Base-by-base conservation (phyloP, 306 rosid species). In the Fragaria ananassa region DNA sequence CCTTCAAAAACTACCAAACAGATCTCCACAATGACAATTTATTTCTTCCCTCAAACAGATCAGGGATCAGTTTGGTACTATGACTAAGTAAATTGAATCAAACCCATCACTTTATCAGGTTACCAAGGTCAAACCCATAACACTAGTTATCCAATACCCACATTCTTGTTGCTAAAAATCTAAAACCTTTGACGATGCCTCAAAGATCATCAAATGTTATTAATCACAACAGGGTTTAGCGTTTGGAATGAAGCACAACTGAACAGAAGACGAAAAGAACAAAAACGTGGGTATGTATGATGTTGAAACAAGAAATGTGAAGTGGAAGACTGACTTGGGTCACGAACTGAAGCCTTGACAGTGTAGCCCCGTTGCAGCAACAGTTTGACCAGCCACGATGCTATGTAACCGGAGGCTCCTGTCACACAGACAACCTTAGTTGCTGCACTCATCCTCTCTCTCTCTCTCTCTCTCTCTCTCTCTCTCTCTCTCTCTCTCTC, bases 371-470 rank as follows among this genome's bases (percentile, higher is more conserved):
- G 76, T 25, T 71, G 46, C 3, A 71, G 66, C 31, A 78, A 39
- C 15, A 78, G 56, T 41, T 78, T 78, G 17, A 78, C 81, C 44
- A 78, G 15, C 81, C 81, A 60, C 7, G 81, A 71, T 0, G 81
- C 81, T 47, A 70, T 78, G 76, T 46, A 78, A 21, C 76, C 81
- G 6, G 81, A 78, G 1, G 76, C 76, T 23, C 81, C 81, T 4
- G 81, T 78, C 6, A 78, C 76, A 17, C 76, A 35, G 44, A 70
- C 72, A 21, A 70, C 76, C 35, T 17, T 53, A 34, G 34, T 50
- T 49, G 44, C 62, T 49, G 44, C 47, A 35, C 71, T 35, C 76
- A 70, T 56, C 2, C 10, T n/a, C n/a, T n/a, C n/a, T n/a, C n/a
- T n/a, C n/a, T n/a, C n/a, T n/a, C n/a, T n/a, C n/a, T n/a, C n/a